phyloP scores from a whole-genome alignment of 164 flowering plant species.

The Chimonanthus salicifolius region DNA sequence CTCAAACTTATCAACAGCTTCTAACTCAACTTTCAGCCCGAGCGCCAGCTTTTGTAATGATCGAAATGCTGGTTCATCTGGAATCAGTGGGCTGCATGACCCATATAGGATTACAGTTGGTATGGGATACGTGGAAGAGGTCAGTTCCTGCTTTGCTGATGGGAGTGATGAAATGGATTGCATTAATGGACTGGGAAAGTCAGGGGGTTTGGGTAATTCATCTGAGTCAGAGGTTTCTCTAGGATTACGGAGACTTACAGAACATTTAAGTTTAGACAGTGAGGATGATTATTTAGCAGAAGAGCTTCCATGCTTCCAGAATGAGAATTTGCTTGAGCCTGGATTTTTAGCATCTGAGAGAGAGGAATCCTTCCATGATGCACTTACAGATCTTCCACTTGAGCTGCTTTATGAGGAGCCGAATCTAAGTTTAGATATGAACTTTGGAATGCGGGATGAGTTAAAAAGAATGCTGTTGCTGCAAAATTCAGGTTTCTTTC shows the following conservation, averaged over 20 bases:
- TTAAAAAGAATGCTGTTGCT: constrained; percentile 11
- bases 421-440: constrained; percentile 15
- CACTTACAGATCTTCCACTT: constrained; percentile 3
- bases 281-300: constrained; percentile 27
- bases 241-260: constrained; percentile 59
- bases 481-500: constrained; percentile 34
- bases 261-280: constrained; percentile 77
- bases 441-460: constrained; percentile 19
- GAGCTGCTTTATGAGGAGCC: constrained; percentile 13
- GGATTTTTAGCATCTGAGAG: constrained; percentile 21
- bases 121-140: constrained; percentile 56
- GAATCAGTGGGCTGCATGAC: constrained; percentile 32
- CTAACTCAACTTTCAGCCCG: constrained; percentile 33
- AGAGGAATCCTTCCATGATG: constrained; percentile 17
- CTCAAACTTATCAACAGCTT: constrained; percentile 35
- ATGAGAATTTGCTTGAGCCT: constrained; percentile 27
- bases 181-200: constrained; percentile 9
- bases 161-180: constrained; percentile 25
- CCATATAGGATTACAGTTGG: constrained; percentile 35
- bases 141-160: constrained; percentile 37
- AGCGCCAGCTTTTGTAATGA: constrained; percentile 31
- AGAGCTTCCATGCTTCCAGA: constrained; percentile 27
- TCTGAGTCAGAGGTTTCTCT: constrained; percentile 41
- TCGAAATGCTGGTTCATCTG: constrained; percentile 34
- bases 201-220: constrained; percentile 25